Conservation (phyloP, 2,329 filamentous ascomycete species). For the Fusarium euwallaceae region DNA sequence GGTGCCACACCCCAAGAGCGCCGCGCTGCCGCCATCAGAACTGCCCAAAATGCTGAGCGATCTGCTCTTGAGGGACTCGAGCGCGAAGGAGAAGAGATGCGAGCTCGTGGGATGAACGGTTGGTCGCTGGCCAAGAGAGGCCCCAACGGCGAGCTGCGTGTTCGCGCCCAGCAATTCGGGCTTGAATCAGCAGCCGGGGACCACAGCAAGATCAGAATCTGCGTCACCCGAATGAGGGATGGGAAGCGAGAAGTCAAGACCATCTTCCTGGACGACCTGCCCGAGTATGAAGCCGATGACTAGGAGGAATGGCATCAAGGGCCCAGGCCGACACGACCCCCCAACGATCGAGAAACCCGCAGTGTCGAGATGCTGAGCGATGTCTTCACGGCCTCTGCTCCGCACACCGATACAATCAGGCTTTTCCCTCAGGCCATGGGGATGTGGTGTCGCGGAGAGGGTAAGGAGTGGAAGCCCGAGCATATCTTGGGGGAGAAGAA, state of each 20-base stretch:
- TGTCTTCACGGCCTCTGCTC: not conserved
- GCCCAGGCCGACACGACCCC: not conserved
- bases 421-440: not conserved
- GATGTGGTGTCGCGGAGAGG: not conserved
- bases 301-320: not conserved
- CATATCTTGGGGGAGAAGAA: not conserved
- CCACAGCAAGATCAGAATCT: not conserved
- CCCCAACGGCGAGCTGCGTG: not conserved
- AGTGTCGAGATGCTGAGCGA: not conserved
- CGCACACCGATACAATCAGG: not conserved
- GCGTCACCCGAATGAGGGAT: not conserved
- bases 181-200: not conserved
- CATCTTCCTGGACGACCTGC: not conserved
- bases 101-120: not conserved
- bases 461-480: not conserved
- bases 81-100: not conserved
- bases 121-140: slow-evolving; percentile 16
- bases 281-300: not conserved
- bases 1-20: not conserved
- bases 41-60: not conserved
- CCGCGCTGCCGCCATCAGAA: not conserved
- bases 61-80: not conserved
- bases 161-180: not conserved
- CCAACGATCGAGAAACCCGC: not conserved
- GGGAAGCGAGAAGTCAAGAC: not conserved